A percentile compares a stretch with the other conserved stretches of the same genome.
phyloP scores from a whole-genome alignment of 495 filamentous ascomycete species.

The Astrothelium subdiscretum region DNA sequence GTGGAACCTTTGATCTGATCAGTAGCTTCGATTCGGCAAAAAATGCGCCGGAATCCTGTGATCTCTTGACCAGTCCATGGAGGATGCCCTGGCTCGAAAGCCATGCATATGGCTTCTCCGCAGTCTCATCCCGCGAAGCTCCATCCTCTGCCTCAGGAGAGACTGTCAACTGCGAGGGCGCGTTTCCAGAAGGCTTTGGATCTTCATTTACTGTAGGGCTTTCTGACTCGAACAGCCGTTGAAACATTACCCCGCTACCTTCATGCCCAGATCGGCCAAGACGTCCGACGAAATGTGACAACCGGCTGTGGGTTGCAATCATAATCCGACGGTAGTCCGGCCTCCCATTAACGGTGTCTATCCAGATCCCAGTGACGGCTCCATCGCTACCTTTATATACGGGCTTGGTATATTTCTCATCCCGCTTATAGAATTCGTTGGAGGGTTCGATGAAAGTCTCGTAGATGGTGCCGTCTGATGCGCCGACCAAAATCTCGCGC shows the following conservation, averaged over 20 bases:
- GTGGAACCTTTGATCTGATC: constrained; percentile 56
- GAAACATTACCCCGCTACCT: constrained; percentile 69
- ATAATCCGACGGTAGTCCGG: constrained; percentile 64
- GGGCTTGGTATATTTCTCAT: constrained; percentile 78
- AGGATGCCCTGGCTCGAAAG: constrained; percentile 77
- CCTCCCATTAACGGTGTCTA: constrained; percentile 54
- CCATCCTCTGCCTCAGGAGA: constrained; percentile 59
- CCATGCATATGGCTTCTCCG: constrained; percentile 80
- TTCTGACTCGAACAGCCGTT: constrained; percentile 79
- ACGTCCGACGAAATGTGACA: constrained; percentile 70
- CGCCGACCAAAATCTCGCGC: constrained; percentile 85
- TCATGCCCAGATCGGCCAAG: constrained; percentile 63
- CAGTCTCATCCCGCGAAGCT: constrained; percentile 31
- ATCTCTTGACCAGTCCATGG: constrained; percentile 50
- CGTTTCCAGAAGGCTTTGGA: constrained; percentile 38
- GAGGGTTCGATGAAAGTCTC: constrained; percentile 92
- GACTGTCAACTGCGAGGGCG: constrained; percentile 54
- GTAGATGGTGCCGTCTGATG: constrained; percentile 86
- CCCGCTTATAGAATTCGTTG: constrained; percentile 84
- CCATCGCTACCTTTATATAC: constrained; percentile 72
- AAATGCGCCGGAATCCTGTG: neutral
- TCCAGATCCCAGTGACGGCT: constrained; percentile 69
- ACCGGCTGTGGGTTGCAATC: constrained; percentile 58
- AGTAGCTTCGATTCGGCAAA: constrained; percentile 65
- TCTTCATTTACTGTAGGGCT: constrained; percentile 62